Evolutionary conservation across 2,329 filamentous ascomycete species (phyloP).

Genomic region (Colletotrichum viniferum): DNA sequence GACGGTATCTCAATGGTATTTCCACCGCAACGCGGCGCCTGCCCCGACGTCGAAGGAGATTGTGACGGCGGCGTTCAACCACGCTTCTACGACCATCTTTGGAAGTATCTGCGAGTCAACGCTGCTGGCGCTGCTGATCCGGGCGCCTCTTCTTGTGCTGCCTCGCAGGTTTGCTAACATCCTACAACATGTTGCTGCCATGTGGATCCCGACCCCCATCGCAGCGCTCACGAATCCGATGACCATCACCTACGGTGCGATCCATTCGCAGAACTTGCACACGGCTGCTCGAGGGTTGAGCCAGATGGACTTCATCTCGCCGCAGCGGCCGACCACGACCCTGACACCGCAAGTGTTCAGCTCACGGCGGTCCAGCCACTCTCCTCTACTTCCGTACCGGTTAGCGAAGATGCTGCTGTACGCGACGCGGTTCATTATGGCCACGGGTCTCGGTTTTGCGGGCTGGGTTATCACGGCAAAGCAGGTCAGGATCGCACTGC

Average conservation of each 20-base stretch:
- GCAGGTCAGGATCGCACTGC: constrained; percentile 68
- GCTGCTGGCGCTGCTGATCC: constrained; percentile 77
- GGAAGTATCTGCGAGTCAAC: constrained; percentile 92
- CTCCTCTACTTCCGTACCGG: constrained; percentile 78
- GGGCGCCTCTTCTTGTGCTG: constrained; percentile 83
- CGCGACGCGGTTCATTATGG: constrained; percentile 90
- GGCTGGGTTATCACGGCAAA: constrained; percentile 96
- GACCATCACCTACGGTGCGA: constrained; percentile 89
- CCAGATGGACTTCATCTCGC: constrained; percentile 80
- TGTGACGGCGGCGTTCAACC: constrained; percentile 79
- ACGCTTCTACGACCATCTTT: constrained; percentile 85
- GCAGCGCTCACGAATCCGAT: constrained; percentile 88
- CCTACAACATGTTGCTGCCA: constrained; percentile 76
- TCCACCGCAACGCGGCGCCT: constrained; percentile 85
- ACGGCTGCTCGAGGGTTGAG: constrained; percentile 79
- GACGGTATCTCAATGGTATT: constrained; percentile 98
- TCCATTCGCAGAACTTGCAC: constrained; percentile 85
- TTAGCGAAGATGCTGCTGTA: constrained; percentile 91
- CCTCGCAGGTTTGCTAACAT: constrained; percentile 70
- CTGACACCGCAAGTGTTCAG: constrained; percentile 61
- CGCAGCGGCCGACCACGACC: constrained; percentile 75
- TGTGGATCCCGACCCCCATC: constrained; percentile 83
- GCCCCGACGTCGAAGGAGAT: constrained; percentile 79
- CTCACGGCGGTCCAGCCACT: constrained; percentile 27
- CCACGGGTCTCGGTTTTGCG: constrained; percentile 85